Evolutionary conservation across 176 grass and related monocot species (phyloP).

Genomic region (Coix lacrymajobi): DNA sequence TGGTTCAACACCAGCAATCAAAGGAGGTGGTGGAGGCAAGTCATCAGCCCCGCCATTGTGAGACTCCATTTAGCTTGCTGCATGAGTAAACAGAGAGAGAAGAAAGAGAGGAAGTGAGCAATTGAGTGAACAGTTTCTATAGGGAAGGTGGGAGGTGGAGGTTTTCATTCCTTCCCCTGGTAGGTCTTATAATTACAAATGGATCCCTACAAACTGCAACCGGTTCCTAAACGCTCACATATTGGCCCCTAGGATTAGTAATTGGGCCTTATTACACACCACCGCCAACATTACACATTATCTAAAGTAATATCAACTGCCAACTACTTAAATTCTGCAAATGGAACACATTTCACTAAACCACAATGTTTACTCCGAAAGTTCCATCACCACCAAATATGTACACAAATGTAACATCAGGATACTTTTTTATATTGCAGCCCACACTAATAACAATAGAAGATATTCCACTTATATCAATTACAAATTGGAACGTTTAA

Average conservation of each 20-base stretch:
- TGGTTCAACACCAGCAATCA: conserved; percentile 11
- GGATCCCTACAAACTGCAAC: too few relatives aligned
- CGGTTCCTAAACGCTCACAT: too few relatives aligned
- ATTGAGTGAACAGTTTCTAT: too few relatives aligned
- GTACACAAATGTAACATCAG: not conserved
- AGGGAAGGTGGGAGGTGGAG: too few relatives aligned
- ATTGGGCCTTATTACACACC: too few relatives aligned
- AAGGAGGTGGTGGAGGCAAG: conserved; percentile 35
- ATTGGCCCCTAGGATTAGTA: too few relatives aligned
- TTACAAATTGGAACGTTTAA: not conserved
- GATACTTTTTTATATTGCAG: not conserved
- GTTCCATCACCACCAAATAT: not conserved
- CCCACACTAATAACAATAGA: not conserved
- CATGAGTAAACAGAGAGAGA: not conserved
- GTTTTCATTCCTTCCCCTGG: too few relatives aligned
- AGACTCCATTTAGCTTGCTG: conserved; percentile 38
- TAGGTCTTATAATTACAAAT: too few relatives aligned
- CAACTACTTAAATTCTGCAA: not conserved
- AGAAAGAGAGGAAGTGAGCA: too few relatives aligned
- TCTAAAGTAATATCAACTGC: not conserved
- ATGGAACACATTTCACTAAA: not conserved
- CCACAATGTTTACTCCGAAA: not conserved
- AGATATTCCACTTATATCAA: too few relatives aligned
- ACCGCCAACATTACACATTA: not conserved
- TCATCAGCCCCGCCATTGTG: conserved; percentile 28